Percentiles rank a stretch among this genome's conserved stretches.
Evolutionary conservation across 106 monocot genomes (phyloP).

Genomic region (Dactylorhiza incarnata): DNA sequence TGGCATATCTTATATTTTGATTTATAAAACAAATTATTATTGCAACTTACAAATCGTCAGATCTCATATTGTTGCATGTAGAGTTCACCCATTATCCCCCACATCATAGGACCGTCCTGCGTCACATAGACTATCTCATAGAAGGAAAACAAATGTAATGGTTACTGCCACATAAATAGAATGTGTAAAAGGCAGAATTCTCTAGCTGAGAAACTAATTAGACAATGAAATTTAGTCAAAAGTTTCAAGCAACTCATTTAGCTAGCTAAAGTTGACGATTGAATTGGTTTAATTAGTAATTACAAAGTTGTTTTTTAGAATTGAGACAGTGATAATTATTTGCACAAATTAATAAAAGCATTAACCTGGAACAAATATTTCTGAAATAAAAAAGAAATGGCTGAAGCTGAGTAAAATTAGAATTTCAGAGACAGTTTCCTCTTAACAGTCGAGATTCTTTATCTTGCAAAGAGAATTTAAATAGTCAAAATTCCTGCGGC

Average conservation of each 20-base stretch:
- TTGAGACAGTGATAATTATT: neutral
- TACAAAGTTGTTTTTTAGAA: neutral
- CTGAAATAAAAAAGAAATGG: neutral
- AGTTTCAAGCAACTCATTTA: neutral
- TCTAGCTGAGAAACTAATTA: neutral
- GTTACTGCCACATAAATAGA: too few relatives aligned
- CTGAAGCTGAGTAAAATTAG: neutral
- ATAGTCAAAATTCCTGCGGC: neutral
- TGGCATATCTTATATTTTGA: too few relatives aligned
- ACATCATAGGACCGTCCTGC: too few relatives aligned
- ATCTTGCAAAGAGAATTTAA: neutral
- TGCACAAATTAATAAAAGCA: neutral
- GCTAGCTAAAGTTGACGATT: neutral
- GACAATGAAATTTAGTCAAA: neutral
- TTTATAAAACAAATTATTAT: too few relatives aligned
- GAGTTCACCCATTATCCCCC: too few relatives aligned
- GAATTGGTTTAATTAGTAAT: neutral
- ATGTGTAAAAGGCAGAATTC: neutral
- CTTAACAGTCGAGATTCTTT: neutral
- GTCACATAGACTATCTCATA: too few relatives aligned
- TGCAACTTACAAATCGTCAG: too few relatives aligned
- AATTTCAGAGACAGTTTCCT: neutral
- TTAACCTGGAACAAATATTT: neutral
- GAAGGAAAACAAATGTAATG: too few relatives aligned
- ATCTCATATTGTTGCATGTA: too few relatives aligned